Percentiles rank a stretch among this genome's conserved stretches.
Evolutionary conservation across 345 rosid genomes (phyloP).

Genomic region (Linum trigynum): DNA sequence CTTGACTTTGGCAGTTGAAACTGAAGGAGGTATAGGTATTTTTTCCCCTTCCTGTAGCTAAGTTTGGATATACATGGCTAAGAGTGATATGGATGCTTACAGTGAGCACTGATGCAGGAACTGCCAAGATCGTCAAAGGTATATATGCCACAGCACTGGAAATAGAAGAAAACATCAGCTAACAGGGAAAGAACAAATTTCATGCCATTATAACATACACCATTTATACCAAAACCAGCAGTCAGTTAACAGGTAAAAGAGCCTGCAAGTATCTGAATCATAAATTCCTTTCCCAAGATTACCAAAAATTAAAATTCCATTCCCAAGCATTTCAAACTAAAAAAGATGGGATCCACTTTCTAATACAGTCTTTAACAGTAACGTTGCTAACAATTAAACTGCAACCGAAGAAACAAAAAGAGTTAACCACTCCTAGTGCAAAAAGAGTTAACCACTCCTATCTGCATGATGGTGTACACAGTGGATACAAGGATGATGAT

Average conservation of each 20-base stretch:
- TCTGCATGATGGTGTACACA: neutral
- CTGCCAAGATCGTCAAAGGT: constrained; percentile 93
- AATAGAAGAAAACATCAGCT: neutral
- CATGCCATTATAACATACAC: neutral
- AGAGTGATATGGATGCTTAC: constrained; percentile 35
- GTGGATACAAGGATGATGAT: neutral
- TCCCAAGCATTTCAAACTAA: neutral
- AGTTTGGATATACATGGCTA: constrained; percentile 5
- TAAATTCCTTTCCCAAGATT: neutral
- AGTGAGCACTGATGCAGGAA: constrained; percentile 96
- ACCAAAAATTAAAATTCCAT: neutral
- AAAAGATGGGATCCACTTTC: neutral
- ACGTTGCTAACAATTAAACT: neutral
- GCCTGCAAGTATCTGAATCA: neutral
- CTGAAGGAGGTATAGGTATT: neutral
- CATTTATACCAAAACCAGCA: neutral
- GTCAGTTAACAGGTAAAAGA: neutral
- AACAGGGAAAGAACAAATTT: neutral
- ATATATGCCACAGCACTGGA: constrained; percentile 89
- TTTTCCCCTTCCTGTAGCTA: neutral
- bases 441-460: neutral
- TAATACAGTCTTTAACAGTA: neutral
- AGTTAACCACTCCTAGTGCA: neutral
- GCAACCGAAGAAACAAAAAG: neutral
- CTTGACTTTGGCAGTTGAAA: neutral